Percentiles rank a stretch among this genome's conserved stretches.
Conservation (phyloP, 345 rosid genomes). For the Pistacia vera region DNA sequence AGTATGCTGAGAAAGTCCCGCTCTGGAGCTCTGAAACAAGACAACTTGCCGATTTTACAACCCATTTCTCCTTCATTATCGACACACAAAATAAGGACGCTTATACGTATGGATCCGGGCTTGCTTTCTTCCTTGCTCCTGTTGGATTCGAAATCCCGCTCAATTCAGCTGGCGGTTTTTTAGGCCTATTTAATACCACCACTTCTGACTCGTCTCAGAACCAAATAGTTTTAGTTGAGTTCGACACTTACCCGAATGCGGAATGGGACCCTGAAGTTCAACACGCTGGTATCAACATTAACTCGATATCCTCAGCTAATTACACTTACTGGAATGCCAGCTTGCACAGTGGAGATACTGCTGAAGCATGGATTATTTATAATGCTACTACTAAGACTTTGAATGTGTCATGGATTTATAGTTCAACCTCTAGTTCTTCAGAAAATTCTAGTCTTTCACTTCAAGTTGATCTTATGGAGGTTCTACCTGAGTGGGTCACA, state of each 20-base stretch:
- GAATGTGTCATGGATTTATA: slow-evolving; percentile 48
- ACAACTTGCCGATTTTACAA: slow-evolving; percentile 32
- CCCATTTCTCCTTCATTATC: slow-evolving; percentile 38
- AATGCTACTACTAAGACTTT: slow-evolving; percentile 40
- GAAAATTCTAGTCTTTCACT: slow-evolving; percentile 30
- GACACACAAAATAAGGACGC: not conserved
- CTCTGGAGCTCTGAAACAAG: slow-evolving; percentile 37
- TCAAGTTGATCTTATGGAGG: slow-evolving; percentile 5
- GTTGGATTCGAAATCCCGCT: slow-evolving; percentile 43
- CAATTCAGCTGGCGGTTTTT: slow-evolving; percentile 42
- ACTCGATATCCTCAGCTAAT: slow-evolving; percentile 27
- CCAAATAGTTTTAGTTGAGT: slow-evolving; percentile 33
- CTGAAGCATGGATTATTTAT: slow-evolving; percentile 35
- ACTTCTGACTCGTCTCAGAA: slow-evolving; percentile 18
- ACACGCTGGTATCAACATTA: slow-evolving; percentile 35
- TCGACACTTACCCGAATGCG: slow-evolving; percentile 27
- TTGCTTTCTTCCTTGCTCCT: slow-evolving; percentile 42
- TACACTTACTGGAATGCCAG: slow-evolving; percentile 38
- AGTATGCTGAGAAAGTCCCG: slow-evolving; percentile 25
- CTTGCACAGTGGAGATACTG: slow-evolving; percentile 27
- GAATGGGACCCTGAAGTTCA: slow-evolving; percentile 35
- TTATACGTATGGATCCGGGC: slow-evolving; percentile 4
- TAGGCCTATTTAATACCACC: slow-evolving; percentile 42
- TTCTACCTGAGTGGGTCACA: slow-evolving; percentile 10
- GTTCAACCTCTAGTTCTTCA: slow-evolving; percentile 19